A percentile compares a stretch with the other conserved stretches of the same genome.
phyloP scores from a whole-genome alignment of 2,329 filamentous ascomycete species.

The Talaromyces sp. region DNA sequence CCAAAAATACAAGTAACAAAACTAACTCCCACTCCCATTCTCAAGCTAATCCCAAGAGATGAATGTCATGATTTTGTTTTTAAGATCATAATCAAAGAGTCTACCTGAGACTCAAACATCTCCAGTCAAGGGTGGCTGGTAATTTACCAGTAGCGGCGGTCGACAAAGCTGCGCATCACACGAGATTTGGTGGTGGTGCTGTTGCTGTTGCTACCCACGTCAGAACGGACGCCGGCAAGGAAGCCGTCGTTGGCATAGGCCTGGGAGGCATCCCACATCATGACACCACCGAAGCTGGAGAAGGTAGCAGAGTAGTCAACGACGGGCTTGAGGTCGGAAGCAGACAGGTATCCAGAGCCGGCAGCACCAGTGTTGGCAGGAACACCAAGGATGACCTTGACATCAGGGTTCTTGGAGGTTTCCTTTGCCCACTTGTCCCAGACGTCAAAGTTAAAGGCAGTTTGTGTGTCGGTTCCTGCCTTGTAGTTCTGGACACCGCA shows the following conservation, averaged over 20 bases:
- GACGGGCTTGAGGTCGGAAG: slow-evolving; percentile 44
- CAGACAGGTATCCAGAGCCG: slow-evolving; percentile 53
- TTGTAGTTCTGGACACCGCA: slow-evolving; percentile 56
- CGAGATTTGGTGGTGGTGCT: slow-evolving; percentile 10
- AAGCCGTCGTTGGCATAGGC: slow-evolving; percentile 57
- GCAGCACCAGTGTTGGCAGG: slow-evolving; percentile 52
- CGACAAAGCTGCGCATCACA: slow-evolving; percentile 6
- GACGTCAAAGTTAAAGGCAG: slow-evolving; percentile 57
- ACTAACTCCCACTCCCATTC: neutral
- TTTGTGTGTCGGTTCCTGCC: slow-evolving; percentile 40
- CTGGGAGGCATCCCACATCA: slow-evolving; percentile 67
- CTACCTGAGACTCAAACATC: slow-evolving; percentile 5
- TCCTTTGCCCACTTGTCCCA: slow-evolving; percentile 65
- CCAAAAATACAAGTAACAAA: neutral
- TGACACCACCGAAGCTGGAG: slow-evolving; percentile 61
- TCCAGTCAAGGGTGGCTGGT: neutral
- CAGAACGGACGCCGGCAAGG: slow-evolving; percentile 39
- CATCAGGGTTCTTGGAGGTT: slow-evolving; percentile 53
- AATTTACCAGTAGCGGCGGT: slow-evolving; percentile 10
- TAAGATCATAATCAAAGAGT: neutral
- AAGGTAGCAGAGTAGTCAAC: slow-evolving; percentile 54
- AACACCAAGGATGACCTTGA: slow-evolving; percentile 60
- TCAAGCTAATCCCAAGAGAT: neutral
- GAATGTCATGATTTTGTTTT: neutral
- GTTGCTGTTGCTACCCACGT: slow-evolving; percentile 6